phyloP scores from a whole-genome alignment of 1,139 yeast genomes.

The Kurtzmaniella quercitrusa region DNA sequence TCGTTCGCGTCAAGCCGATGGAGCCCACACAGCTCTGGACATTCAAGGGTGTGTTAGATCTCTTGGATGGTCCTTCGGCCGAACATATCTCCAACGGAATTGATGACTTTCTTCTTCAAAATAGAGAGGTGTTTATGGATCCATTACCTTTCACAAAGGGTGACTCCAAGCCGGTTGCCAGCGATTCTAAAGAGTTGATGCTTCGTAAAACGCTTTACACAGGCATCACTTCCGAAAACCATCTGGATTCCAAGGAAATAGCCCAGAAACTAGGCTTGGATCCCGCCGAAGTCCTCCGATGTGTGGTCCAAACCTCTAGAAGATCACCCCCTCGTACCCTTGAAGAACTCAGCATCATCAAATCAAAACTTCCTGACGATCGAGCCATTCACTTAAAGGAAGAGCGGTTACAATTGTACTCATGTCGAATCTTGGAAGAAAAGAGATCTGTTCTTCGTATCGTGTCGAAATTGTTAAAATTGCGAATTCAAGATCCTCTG shows the following conservation, averaged over 20 bases:
- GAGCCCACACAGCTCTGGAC: slow-evolving; percentile 43
- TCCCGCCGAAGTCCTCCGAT: slow-evolving; percentile 40
- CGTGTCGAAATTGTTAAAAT: slow-evolving; percentile 35
- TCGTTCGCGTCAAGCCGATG: slow-evolving; percentile 25
- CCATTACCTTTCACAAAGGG: slow-evolving; percentile 31
- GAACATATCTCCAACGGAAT: slow-evolving; percentile 36
- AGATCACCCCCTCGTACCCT: slow-evolving; percentile 29
- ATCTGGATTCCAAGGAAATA: slow-evolving; percentile 37
- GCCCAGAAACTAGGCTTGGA: slow-evolving; percentile 32
- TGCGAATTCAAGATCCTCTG: slow-evolving; percentile 22
- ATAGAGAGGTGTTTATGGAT: slow-evolving; percentile 25
- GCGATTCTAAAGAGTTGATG: slow-evolving; percentile 24
- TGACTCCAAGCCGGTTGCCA: slow-evolving; percentile 8
- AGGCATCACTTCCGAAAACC: slow-evolving; percentile 26
- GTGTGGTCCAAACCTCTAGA: slow-evolving; percentile 37
- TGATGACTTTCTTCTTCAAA: slow-evolving; percentile 41
- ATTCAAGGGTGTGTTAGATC: slow-evolving; percentile 36
- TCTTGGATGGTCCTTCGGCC: slow-evolving; percentile 29
- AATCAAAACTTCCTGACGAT: slow-evolving; percentile 36
- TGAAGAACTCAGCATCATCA: slow-evolving; percentile 19
- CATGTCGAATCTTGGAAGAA: slow-evolving; percentile 39
- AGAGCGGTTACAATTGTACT: slow-evolving; percentile 27
- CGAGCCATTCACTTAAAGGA: slow-evolving; percentile 27
- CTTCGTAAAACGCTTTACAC: slow-evolving; percentile 40
- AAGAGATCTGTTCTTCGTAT: slow-evolving; percentile 41